Evolutionary conservation across 179 eudicot genomes (phyloP).

Genomic region (Spinacia oleracea): DNA sequence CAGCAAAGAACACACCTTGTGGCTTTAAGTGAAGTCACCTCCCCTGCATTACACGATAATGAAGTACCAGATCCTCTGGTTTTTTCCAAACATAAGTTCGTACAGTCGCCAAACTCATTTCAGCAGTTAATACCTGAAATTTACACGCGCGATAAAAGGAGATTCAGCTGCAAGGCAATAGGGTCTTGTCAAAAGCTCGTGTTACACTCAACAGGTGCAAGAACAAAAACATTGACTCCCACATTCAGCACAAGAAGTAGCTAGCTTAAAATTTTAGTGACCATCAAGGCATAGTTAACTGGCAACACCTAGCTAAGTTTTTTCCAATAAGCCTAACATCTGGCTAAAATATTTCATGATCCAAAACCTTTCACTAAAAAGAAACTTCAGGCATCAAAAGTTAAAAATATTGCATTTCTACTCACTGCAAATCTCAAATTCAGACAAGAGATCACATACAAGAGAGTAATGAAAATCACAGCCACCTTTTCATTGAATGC

Average conservation of each 20-base stretch:
- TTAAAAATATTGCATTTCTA: background rate
- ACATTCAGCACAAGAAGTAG: background rate
- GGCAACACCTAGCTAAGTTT: background rate
- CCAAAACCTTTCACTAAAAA: background rate
- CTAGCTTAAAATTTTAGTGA: background rate
- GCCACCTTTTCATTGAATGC: too few relatives aligned
- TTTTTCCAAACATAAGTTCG: slow-evolving; percentile 96
- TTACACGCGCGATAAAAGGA: background rate
- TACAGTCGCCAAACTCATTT: slow-evolving; percentile 97
- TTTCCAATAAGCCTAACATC: background rate
- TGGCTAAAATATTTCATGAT: slow-evolving; percentile 1
- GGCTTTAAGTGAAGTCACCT: slow-evolving; percentile 38
- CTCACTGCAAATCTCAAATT: background rate
- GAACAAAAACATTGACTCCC: background rate
- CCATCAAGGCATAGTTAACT: background rate
- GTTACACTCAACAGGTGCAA: background rate
- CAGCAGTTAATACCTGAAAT: slow-evolving; percentile 80
- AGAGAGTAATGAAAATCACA: too few relatives aligned
- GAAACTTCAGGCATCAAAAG: background rate
- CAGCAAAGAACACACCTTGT: slow-evolving; percentile 16
- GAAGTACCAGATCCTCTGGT: slow-evolving; percentile 82
- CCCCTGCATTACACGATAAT: slow-evolving; percentile 69
- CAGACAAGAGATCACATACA: slow-evolving; percentile 6
- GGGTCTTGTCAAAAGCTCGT: background rate
- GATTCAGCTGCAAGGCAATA: slow-evolving; percentile 1